A percentile compares a stretch with the other conserved stretches of the same genome.
phyloP scores from a whole-genome alignment of 148 eudicot genomes.

The Arctostaphylos glauca region DNA sequence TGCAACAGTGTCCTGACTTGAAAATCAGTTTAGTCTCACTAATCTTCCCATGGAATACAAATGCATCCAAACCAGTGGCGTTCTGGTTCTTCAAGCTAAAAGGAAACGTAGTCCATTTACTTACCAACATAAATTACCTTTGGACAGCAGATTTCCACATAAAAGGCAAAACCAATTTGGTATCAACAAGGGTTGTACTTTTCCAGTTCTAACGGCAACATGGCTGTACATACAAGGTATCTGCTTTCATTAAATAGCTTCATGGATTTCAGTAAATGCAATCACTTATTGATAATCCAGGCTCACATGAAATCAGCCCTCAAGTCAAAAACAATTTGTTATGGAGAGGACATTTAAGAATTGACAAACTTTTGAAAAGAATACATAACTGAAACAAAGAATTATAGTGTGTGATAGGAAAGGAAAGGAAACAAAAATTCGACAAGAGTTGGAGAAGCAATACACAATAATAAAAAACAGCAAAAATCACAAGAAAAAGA shows the following conservation, averaged over 20 bases:
- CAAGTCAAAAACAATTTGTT: too few species aligned
- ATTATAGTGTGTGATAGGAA: too few species aligned
- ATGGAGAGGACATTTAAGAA: too few species aligned
- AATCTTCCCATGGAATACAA: constrained; percentile 61
- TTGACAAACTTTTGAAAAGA: too few species aligned
- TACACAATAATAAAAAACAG: too few species aligned
- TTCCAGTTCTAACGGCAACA: constrained; percentile 48
- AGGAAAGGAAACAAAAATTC: too few species aligned
- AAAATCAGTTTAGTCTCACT: constrained; percentile 16
- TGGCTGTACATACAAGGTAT: constrained; percentile 42
- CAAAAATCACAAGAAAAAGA: too few species aligned
- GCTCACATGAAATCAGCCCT: too few species aligned
- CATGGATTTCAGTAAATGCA: too few species aligned
- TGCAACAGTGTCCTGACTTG: constrained; percentile 22
- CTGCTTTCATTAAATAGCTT: constrained; percentile 58
- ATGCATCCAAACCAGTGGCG: constrained; percentile 79
- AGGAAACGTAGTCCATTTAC: not conserved
- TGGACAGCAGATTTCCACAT: not conserved
- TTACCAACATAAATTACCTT: not conserved
- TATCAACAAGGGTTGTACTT: constrained; percentile 30
- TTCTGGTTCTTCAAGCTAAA: constrained; percentile 78
- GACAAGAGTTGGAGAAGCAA: too few species aligned
- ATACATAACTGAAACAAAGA: too few species aligned
- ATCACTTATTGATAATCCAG: too few species aligned
- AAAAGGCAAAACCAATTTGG: not conserved